A percentile compares a stretch with the other conserved stretches of the same genome.
phyloP scores from a whole-genome alignment of 306 rosid species.

The Purshia tridentata region DNA sequence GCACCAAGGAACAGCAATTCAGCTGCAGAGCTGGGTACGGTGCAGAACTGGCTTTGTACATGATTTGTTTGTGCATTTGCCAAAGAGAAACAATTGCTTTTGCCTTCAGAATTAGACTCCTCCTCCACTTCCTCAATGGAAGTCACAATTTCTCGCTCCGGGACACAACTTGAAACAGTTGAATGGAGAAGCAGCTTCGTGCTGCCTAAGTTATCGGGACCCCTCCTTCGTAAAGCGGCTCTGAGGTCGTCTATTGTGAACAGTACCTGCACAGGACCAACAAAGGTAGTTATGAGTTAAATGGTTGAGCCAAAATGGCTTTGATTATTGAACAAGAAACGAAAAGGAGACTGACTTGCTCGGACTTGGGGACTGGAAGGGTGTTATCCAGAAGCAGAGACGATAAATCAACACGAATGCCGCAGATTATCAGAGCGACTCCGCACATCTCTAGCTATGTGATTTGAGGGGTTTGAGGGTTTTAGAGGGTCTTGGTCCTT shows the following conservation, averaged over 20 bases:
- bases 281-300: neutral
- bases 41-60: constrained; percentile 2
- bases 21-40: constrained; percentile 20
- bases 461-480: no score
- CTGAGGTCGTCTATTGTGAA: constrained; percentile 55
- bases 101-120: constrained; percentile 6
- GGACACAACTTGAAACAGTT: constrained; percentile 12
- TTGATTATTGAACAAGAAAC: neutral
- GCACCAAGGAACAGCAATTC: constrained; percentile 70
- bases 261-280: constrained; percentile 27
- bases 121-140: constrained; percentile 34
- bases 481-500: no score
- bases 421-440: constrained; percentile 69
- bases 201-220: constrained; percentile 75
- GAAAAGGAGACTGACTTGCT: constrained; percentile 40
- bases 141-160: constrained; percentile 33
- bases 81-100: constrained; percentile 7
- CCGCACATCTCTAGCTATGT: constrained; percentile 64
- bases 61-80: constrained; percentile 12
- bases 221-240: constrained; percentile 70
- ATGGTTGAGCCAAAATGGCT: constrained; percentile 1
- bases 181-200: constrained; percentile 50
- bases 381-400: constrained; percentile 35
- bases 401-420: constrained; percentile 52
- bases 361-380: constrained; percentile 26